These are phyloP conservation scores for Citeromyces matritensis DNA, from an alignment of 805 yeast genomes.

Conservation along the genomic window DNA sequence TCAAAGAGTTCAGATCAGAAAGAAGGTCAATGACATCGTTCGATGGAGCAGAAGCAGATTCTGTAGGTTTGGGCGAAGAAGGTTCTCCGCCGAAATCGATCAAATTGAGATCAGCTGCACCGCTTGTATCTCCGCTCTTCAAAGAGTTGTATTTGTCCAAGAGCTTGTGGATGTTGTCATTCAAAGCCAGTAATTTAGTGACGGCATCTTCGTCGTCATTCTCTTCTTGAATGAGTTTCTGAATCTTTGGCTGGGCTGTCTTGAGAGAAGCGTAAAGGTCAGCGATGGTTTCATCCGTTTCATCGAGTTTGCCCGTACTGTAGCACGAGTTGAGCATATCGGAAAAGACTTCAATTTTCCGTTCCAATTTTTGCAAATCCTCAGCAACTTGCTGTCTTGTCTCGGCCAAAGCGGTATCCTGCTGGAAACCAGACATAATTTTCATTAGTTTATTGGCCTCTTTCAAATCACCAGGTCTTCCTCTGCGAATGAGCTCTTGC, in stretches of 20 bases:
- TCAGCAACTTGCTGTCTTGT: conserved; percentile 69
- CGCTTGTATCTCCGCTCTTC: conserved; percentile 40
- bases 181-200: conserved; percentile 46
- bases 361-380: conserved; percentile 68
- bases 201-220: conserved; percentile 52
- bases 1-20: conserved; percentile 51
- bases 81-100: conserved; percentile 63
- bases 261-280: conserved; percentile 72
- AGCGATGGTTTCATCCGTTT: conserved; percentile 52
- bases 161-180: conserved; percentile 61
- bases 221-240: conserved; percentile 73
- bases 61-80: conserved; percentile 7
- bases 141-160: conserved; percentile 52
- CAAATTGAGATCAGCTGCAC: conserved; percentile 40
- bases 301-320: conserved; percentile 21
- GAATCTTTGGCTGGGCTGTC: conserved; percentile 75
- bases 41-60: conserved; percentile 11
- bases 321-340: conserved; percentile 62
- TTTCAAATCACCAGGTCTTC: conserved; percentile 85
- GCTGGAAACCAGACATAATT: conserved; percentile 94
- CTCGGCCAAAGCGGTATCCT: conserved; percentile 55
- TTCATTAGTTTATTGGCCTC: conserved; percentile 97
- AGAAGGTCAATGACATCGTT: conserved; percentile 51
- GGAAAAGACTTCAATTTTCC: conserved; percentile 75
- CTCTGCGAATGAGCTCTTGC: conserved; percentile 90